A percentile compares a stretch with the other conserved stretches of the same genome.
Conservation (phyloP, 169 alveolate genomes). For the Neospora caninum region DNA sequence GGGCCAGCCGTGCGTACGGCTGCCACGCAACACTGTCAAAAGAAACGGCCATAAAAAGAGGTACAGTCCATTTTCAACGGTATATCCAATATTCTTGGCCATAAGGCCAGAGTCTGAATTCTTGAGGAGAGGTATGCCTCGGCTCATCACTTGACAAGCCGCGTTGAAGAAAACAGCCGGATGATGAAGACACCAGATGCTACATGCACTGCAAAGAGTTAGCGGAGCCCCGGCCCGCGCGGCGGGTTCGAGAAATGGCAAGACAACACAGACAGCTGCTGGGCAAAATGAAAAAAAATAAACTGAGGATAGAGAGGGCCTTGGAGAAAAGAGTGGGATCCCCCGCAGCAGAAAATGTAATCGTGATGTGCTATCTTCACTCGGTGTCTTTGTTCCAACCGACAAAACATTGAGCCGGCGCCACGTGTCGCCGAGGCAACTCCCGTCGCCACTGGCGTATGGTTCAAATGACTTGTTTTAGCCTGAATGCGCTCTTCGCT, state of each 20-base stretch:
- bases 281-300: not conserved
- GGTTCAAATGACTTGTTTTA: too few species aligned
- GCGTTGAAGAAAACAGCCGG: not conserved
- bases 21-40: not conserved
- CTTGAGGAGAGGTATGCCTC: too few species aligned
- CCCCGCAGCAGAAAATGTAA: not conserved
- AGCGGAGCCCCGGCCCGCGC: not conserved
- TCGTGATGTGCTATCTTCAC: too few species aligned
- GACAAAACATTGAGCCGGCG: too few species aligned
- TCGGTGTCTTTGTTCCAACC: too few species aligned
- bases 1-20: not conserved
- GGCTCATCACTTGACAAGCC: too few species aligned
- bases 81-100: too few species aligned
- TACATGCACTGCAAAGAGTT: not conserved
- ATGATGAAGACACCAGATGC: not conserved
- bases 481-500: too few species aligned
- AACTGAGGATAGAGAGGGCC: not conserved
- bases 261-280: not conserved
- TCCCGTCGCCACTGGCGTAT: too few species aligned
- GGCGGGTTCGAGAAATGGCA: not conserved
- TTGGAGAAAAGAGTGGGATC: not conserved
- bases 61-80: not conserved
- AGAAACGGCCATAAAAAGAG: not conserved
- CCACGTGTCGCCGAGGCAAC: too few species aligned
- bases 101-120: too few species aligned